A percentile compares a stretch with the other conserved stretches of the same genome.
These are phyloP conservation scores for Thalassiosira hispida DNA, from an alignment of 352 stramenopile genomes.

Conservation along the genomic window DNA sequence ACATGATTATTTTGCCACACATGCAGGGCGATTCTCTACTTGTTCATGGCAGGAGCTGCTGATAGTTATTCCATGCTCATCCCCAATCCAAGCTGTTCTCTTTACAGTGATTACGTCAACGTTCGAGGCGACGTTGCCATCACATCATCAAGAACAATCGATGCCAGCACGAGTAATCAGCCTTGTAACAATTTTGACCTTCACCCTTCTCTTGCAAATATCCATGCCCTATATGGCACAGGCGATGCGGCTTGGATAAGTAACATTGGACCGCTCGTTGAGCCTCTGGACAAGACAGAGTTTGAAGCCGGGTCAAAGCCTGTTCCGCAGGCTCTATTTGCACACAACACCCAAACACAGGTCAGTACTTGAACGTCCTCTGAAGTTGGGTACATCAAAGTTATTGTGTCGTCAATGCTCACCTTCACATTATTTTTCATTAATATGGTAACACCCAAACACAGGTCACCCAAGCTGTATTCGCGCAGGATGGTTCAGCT, in stretches of 20 bases:
- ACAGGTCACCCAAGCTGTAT: constrained; percentile 53
- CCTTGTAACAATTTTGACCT: constrained; percentile 67
- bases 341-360: too few species aligned
- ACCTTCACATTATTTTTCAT: too few species aligned
- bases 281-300: constrained; percentile 50
- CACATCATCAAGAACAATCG: constrained; percentile 30
- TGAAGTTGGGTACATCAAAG: too few species aligned
- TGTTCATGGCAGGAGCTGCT: constrained; percentile 72
- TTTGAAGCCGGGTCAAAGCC: constrained; percentile 30
- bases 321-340: constrained; percentile 60
- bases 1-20: too few species aligned
- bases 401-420: too few species aligned
- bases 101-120: constrained; percentile 58
- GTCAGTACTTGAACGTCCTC: too few species aligned
- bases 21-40: constrained; percentile 61
- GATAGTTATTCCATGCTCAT: constrained; percentile 55
- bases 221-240: constrained; percentile 59
- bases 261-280: constrained; percentile 67
- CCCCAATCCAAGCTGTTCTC: constrained; percentile 43
- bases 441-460: too few species aligned
- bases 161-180: constrained; percentile 49
- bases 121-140: constrained; percentile 66
- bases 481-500: constrained; percentile 49
- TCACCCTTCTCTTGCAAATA: constrained; percentile 47
- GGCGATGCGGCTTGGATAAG: constrained; percentile 60